phyloP scores from a whole-genome alignment of 2,329 filamentous ascomycete species.

The Thielaviopsis euricoi region DNA sequence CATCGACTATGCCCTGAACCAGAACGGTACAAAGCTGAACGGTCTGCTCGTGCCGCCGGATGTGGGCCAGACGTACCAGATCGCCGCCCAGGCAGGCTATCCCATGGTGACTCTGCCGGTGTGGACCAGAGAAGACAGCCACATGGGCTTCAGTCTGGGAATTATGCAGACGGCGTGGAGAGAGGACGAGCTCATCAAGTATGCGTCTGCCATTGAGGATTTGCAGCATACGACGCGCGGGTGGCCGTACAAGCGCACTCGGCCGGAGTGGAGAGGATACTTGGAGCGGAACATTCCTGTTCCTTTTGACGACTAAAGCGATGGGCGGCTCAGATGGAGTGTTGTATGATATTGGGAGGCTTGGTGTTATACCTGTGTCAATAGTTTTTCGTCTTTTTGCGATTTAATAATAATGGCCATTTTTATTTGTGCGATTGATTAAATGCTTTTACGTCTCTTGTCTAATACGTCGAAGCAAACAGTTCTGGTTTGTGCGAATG shows the following conservation, averaged over 20 bases:
- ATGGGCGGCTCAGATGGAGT: neutral
- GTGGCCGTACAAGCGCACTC: slow-evolving; percentile 27
- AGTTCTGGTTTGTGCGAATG: no score
- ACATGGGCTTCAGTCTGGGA: slow-evolving; percentile 28
- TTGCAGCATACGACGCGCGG: slow-evolving; percentile 27
- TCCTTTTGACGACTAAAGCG: slow-evolving; percentile 15
- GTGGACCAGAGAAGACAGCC: slow-evolving; percentile 30
- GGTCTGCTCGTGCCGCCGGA: slow-evolving; percentile 53
- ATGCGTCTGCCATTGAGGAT: slow-evolving; percentile 47
- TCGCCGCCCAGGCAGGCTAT: slow-evolving; percentile 61
- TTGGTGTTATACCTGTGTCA: slow-evolving; percentile 1
- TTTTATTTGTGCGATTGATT: no score
- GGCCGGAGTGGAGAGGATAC: slow-evolving; percentile 37
- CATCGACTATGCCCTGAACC: slow-evolving; percentile 49
- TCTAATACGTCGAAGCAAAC: no score
- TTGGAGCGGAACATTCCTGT: slow-evolving; percentile 28
- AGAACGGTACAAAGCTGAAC: slow-evolving; percentile 28
- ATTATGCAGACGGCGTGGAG: slow-evolving; percentile 44
- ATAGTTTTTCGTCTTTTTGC: slow-evolving; percentile 2
- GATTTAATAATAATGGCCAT: no score
- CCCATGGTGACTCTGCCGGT: slow-evolving; percentile 55
- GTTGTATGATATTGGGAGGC: neutral
- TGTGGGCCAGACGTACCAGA: slow-evolving; percentile 50
- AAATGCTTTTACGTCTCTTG: no score
- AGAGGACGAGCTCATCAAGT: slow-evolving; percentile 40